Percentiles rank a stretch among this genome's conserved stretches.
phyloP scores from a whole-genome alignment of 805 yeast species.

The Cyberlindnera petersonii region DNA sequence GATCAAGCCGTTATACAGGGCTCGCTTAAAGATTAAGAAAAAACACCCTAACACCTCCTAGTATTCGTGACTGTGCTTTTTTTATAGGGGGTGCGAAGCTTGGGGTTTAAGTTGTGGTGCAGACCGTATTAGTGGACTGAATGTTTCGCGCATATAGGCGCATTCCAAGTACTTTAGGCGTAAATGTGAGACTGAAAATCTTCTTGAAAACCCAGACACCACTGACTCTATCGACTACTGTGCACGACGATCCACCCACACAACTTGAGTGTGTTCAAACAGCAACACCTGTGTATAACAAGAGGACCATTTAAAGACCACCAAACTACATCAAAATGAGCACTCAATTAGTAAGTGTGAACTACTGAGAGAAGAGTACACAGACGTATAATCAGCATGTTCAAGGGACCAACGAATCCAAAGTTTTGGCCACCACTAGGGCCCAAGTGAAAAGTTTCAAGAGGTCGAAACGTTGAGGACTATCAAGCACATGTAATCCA shows the following conservation, averaged over 20 bases:
- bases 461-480: not conserved
- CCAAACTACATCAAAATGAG: slow-evolving; percentile 27
- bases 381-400: not conserved
- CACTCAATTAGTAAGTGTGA: slow-evolving; percentile 31
- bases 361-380: slow-evolving; percentile 9
- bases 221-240: slow-evolving; percentile 15
- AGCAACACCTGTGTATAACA: slow-evolving; percentile 6
- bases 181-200: slow-evolving; percentile 8
- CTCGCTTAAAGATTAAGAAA: too few species aligned
- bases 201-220: slow-evolving; percentile 17
- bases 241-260: slow-evolving; percentile 7
- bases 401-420: not conserved
- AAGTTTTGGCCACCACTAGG: not conserved
- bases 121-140: slow-evolving; percentile 3
- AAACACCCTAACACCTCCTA: slow-evolving; percentile 4
- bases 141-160: slow-evolving; percentile 4
- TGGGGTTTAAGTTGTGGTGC: slow-evolving; percentile 2
- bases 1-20: too few species aligned
- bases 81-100: not conserved
- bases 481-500: not conserved
- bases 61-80: slow-evolving; percentile 7
- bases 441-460: slow-evolving; percentile 15
- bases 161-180: slow-evolving; percentile 1
- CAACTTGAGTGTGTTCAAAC: slow-evolving; percentile 9
- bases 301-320: slow-evolving; percentile 6